A percentile compares a stretch with the other conserved stretches of the same genome.
phyloP scores from a whole-genome alignment of 169 alveolate genomes.

The Eimeria acervulina region DNA sequence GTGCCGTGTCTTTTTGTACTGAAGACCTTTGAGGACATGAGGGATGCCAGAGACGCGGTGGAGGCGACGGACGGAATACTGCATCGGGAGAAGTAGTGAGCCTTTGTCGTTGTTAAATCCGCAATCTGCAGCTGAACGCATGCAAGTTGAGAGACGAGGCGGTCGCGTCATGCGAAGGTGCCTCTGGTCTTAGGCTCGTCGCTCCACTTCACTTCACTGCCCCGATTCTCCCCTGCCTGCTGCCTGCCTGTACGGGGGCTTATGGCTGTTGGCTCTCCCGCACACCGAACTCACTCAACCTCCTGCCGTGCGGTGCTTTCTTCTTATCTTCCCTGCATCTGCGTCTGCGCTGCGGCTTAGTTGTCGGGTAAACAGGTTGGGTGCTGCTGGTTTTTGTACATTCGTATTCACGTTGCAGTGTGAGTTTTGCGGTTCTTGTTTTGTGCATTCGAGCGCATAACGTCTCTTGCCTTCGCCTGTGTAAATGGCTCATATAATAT shows the following conservation, averaged over 20 bases:
- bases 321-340: conserved; percentile 59
- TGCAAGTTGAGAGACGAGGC: conserved; percentile 30
- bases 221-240: conserved; percentile 44
- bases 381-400: conserved; percentile 21
- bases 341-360: conserved; percentile 78
- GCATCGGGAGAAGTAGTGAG: conserved; percentile 75
- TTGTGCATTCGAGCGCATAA: neutral
- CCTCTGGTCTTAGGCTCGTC: conserved; percentile 76
- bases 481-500: neutral
- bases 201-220: conserved; percentile 55
- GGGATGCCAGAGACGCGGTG: conserved; percentile 71
- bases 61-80: conserved; percentile 74
- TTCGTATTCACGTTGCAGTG: neutral
- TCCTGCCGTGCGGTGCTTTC: conserved; percentile 64
- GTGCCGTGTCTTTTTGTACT: neutral
- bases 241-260: neutral
- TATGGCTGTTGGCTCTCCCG: neutral
- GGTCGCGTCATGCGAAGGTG: conserved; percentile 66
- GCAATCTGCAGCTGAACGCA: neutral
- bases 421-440: neutral
- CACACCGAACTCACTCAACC: neutral
- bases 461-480: neutral
- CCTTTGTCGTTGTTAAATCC: neutral
- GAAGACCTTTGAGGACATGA: conserved; percentile 61
- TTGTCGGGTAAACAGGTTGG: conserved; percentile 74